phyloP scores from a whole-genome alignment of 192 early-diverging fungal species.

The Dimargaris cristalligena region DNA sequence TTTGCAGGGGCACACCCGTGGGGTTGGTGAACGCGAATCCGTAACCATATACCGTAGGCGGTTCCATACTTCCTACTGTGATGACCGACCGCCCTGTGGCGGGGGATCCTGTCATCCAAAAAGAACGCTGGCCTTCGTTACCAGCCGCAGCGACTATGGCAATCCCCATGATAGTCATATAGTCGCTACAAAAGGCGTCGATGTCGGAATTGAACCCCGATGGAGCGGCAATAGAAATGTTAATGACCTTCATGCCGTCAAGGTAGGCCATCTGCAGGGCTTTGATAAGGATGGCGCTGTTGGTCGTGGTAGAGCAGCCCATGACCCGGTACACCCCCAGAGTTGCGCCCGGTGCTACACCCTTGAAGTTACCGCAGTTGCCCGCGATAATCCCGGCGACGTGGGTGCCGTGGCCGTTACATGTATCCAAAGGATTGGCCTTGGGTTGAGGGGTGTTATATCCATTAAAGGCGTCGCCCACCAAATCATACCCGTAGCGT shows the following conservation, averaged over 20 bases:
- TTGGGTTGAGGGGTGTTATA: conserved; percentile 23
- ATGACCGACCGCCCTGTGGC: conserved; percentile 34
- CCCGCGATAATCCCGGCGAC: conserved; percentile 67
- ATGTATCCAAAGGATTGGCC: conserved; percentile 33
- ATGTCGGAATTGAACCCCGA: conserved; percentile 41
- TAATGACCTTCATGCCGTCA: conserved; percentile 68
- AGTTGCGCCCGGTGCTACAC: conserved; percentile 68
- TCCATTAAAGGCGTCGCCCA: conserved; percentile 33
- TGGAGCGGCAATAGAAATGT: conserved; percentile 61
- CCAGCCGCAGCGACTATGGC: conserved; percentile 42
- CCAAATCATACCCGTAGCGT: conserved; percentile 42
- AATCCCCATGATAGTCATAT: conserved; percentile 21
- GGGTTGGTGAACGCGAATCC: conserved; percentile 19
- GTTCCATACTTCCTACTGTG: conserved; percentile 38
- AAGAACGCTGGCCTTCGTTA: conserved; percentile 47
- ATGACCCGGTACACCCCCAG: conserved; percentile 69
- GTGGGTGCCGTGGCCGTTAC: too few relatives aligned
- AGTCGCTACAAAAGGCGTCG: conserved; percentile 38
- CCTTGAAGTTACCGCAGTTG: conserved; percentile 41
- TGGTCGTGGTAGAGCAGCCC: conserved; percentile 53
- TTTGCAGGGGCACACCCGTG: background rate
- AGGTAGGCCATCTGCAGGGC: conserved; percentile 51
- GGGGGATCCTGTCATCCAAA: conserved; percentile 39
- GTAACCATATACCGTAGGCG: conserved; percentile 18
- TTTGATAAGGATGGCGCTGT: conserved; percentile 51